Conservation (phyloP, 805 yeast genomes). For the Yamadazyma laniorum region DNA sequence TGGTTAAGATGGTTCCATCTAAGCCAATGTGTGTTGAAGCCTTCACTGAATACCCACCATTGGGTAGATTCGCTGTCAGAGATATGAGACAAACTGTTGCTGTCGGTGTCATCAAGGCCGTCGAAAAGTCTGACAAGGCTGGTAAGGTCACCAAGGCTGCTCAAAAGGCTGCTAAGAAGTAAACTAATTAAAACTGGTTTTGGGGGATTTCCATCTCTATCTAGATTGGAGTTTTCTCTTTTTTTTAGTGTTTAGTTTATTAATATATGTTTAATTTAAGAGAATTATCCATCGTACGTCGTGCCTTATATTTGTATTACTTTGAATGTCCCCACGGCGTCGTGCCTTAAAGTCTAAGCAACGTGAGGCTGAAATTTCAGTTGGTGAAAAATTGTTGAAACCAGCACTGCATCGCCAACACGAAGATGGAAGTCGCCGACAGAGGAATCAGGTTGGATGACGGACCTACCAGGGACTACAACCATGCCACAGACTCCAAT, state of each 20-base stretch:
- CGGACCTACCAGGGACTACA: constrained; percentile 48
- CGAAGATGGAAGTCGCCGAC: constrained; percentile 9
- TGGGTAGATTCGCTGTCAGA: constrained; percentile 71
- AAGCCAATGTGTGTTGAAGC: constrained; percentile 46
- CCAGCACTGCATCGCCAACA: too few species aligned
- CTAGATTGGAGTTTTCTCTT: constrained; percentile 3
- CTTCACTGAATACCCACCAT: constrained; percentile 46
- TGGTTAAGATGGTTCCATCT: constrained; percentile 43
- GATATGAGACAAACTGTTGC: constrained; percentile 99
- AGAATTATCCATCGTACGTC: too few species aligned
- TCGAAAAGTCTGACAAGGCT: constrained; percentile 47
- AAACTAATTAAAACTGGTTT: constrained; percentile 21
- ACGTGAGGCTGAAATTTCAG: constrained; percentile 6
- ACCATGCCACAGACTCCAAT: constrained; percentile 66
- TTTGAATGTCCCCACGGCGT: too few species aligned
- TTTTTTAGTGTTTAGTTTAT: constrained; percentile 6
- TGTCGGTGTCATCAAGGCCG: constrained; percentile 94
- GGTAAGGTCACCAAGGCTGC: constrained; percentile 52
- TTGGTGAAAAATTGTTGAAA: too few species aligned
- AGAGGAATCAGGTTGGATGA: constrained; percentile 19
- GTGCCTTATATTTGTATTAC: too few species aligned
- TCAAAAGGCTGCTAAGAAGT: constrained; percentile 47
- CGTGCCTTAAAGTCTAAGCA: too few species aligned
- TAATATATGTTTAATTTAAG: constrained; percentile 4
- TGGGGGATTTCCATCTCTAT: constrained; percentile 3